Conservation (phyloP, 257 asterid genomes). For the Verbascum thapsus region DNA sequence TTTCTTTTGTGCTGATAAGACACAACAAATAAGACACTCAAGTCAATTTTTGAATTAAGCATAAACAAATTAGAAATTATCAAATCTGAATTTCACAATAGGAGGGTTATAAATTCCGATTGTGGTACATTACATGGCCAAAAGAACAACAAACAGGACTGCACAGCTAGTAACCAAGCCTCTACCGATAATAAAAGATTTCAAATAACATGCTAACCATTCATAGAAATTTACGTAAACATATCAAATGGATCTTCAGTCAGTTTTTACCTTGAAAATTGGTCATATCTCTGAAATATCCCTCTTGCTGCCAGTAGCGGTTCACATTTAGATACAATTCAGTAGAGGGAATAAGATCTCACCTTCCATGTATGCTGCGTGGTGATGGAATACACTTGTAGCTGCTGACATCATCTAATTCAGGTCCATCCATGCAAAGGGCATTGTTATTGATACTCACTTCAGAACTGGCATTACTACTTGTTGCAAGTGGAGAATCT, state of each 20-base stretch:
- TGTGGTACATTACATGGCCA: conserved; percentile 40
- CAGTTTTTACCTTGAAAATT: conserved; percentile 10
- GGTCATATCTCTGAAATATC: conserved; percentile 22
- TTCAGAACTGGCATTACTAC: conserved; percentile 96
- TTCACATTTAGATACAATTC: conserved; percentile 26
- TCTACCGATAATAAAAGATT: conserved; percentile 39
- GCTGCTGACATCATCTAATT: conserved; percentile 72
- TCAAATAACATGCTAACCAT: conserved; percentile 41
- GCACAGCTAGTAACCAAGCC: conserved; percentile 32
- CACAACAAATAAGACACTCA: too few relatives aligned
- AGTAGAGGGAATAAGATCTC: conserved; percentile 31
- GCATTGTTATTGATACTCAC: conserved; percentile 75
- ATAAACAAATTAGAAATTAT: conserved; percentile 38
- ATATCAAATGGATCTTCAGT: conserved; percentile 33
- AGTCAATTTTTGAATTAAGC: conserved; percentile 21
- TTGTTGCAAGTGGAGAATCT: conserved; percentile 92
- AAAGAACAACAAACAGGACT: conserved; percentile 45
- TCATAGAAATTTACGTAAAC: conserved; percentile 52
- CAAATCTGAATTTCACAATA: conserved; percentile 33
- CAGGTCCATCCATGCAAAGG: conserved; percentile 57
- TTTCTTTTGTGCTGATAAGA: too few relatives aligned
- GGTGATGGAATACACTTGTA: conserved; percentile 69
- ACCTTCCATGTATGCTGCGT: conserved; percentile 68
- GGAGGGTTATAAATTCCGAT: conserved; percentile 11
- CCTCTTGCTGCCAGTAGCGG: conserved; percentile 29